Evolutionary conservation across 352 stramenopile species (phyloP), one percentile per base, ranked within the genome.

Genomic region (Plasmopara muralis): DNA sequence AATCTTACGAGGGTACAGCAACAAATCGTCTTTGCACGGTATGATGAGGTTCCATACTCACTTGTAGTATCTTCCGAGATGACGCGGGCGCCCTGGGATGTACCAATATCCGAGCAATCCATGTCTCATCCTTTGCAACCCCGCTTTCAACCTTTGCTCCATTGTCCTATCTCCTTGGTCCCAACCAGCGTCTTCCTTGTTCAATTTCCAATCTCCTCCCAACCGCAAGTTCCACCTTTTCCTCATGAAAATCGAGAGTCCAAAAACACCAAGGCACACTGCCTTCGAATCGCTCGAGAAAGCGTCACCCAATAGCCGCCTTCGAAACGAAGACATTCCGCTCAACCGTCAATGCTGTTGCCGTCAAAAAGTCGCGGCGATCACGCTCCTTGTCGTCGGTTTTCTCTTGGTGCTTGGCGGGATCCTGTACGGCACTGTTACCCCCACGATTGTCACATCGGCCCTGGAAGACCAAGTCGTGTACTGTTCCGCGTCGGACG

Each of bases 391-490:
- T 39, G 49, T 41, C 15, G 20, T 74, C 33, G 77, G 68, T 30
- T 64, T 31, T 18, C 37, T 81, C 6, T 58, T 77, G 12, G 47
- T 77, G 16, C 53, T 85, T 34, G 9, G 69, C 7, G 62, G 59
- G 28, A 73, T 88, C 33, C 54, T 83, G 34, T 86, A 79, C 56
- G 68, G 73, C 53, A 63, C 70, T 31, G 73, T 65, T 18, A 13
- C 88, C 29, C 75, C 80, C 0, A 48, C 59, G 14, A 73, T 83
- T 55, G 57, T 88, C 35, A 71, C 77, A 29, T 58, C 57, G 33
- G 73, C 72, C 15, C 54, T 85, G 4, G 45, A 62, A 13, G 64
- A 64, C 15, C 6, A 66, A 31, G 68, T 68, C 15, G 54, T 70
- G 43, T 57, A 54, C 12, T 90, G 80, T 55, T 68, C 61, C 15